Evolutionary conservation across 1,284 basidiomycete species (phyloP), one percentile per base, ranked within the genome.

Genomic region (Moesziomyces parantarcticus): DNA sequence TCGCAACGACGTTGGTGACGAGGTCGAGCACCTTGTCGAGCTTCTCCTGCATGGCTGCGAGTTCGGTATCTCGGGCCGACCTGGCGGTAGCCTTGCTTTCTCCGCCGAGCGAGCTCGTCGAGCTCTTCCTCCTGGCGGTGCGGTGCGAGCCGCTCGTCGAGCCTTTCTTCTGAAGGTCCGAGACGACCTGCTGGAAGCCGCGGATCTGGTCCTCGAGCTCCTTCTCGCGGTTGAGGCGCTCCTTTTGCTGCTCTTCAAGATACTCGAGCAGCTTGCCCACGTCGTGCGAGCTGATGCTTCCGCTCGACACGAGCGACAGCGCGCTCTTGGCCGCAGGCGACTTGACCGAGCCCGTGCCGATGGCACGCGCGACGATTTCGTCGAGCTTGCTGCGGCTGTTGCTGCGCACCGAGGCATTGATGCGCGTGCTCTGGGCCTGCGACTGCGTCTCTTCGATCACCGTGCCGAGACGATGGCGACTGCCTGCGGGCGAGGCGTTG

Each of bases 31-130:
- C 72, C 22, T 54, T 55, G 45, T 79, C 78, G 22, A 80, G 58
- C 58, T 77, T 79, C 54, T 70, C 64, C 45, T 79, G 75, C 75
- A 80, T 74, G 4, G 74, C 67, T 14, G 69, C 70, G 18, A 79
- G 60, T 45, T 76, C 76, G 11, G 67, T 52, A 22, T 66, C 64
- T 8, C 62, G 57, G 13, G 45, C 34, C 16, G 65, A 63, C 32
- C 36, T 55, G 39, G 25, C 25, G 9, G 60, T 53, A 16, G 43
- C 22, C 23, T 59, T 66, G 48, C 64, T 67, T 3, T 67, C 69
- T 20, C 34, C 70, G 5, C 62, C 62, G 3, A 50, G 8, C 3
- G 57, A 49, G 13, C 57, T 44, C 6, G 51, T 50, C 5, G 63
- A 62, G 49, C 44, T 58, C 20, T 48, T 57, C 20, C 56, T 50